Evolutionary conservation across 192 early-diverging fungal species (phyloP), one percentile per base, ranked within the genome.

Genomic region (Podila clonocystis): DNA sequence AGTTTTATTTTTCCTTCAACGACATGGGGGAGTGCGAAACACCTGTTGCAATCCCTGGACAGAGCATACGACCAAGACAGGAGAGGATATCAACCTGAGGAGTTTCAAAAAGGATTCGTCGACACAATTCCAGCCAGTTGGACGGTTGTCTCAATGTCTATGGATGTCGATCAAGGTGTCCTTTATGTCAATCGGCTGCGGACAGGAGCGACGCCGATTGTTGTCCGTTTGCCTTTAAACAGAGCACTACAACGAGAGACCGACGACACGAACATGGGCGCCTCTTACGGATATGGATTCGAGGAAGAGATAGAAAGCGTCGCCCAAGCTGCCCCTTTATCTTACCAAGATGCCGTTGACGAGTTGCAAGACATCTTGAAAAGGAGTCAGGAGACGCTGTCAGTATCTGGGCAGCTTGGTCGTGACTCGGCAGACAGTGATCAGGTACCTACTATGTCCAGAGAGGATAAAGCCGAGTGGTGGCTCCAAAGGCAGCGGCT

Each of bases 81-180:
- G 17, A 60, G 82, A 15, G 82, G 77, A 33, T 82, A 83, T 22
- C 38, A 65, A 20, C 19, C 59, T 5, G 62, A 58, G 7, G 69
- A 65, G 5, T 92, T 92, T 60, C 85, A 87, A 61, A 41, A 61
- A 3, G 65, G 85, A 4, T 88, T 95, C 50, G 48, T 88, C 2
- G 74, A 89, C 26, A 86, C 85, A 7, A 68, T 94, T 13, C 95
- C 97, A 12, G 29, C 66, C 0, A 41, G 83, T 19, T 97, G 95
- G 95, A 89, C 89, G 0, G 94, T 94, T 0, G 94, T 93, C 48
- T 94, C 91, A 0, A 68, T 98, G 31, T 91, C 94, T 0, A 80
- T 96, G 34, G 96, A 98, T 65, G 60, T 82, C 1, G 73, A 85
- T 26, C 80, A 86, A 24, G 83, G 94, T 52, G 85, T 90, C 5